Conservation (phyloP, 176 grass and related monocot genomes). For the Melocanna baccifera region DNA sequence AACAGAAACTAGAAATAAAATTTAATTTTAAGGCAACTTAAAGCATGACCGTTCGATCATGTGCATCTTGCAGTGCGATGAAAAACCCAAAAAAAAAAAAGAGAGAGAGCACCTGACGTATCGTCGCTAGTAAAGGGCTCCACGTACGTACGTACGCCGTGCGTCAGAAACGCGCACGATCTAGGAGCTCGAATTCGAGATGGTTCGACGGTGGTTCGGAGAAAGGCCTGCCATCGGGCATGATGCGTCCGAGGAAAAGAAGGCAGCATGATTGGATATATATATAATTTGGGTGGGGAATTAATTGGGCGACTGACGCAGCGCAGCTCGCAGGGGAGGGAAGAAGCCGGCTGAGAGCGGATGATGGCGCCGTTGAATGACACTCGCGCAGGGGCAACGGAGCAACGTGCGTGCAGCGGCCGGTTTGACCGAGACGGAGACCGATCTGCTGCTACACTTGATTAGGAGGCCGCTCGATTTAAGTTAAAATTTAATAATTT, state of each 20-base stretch:
- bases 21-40: no score
- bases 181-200: neutral
- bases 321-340: neutral
- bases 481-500: no score
- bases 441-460: neutral
- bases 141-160: no score
- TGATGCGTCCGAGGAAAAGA: slow-evolving; percentile 32
- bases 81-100: no score
- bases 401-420: neutral
- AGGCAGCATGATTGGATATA: neutral
- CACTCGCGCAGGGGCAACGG: neutral
- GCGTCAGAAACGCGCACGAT: neutral
- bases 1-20: no score
- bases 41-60: no score
- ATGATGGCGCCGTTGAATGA: slow-evolving; percentile 43
- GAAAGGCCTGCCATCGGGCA: neutral
- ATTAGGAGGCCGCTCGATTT: no score
- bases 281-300: neutral
- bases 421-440: neutral
- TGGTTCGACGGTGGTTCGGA: neutral
- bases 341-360: neutral
- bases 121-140: neutral
- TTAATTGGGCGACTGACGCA: neutral
- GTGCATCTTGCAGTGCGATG: no score
- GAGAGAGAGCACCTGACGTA: neutral